Percentiles rank a stretch among this genome's conserved stretches.
These are phyloP conservation scores for Zoysia pacifica DNA, from an alignment of 176 grass and related monocot genomes.

Conservation along the genomic window DNA sequence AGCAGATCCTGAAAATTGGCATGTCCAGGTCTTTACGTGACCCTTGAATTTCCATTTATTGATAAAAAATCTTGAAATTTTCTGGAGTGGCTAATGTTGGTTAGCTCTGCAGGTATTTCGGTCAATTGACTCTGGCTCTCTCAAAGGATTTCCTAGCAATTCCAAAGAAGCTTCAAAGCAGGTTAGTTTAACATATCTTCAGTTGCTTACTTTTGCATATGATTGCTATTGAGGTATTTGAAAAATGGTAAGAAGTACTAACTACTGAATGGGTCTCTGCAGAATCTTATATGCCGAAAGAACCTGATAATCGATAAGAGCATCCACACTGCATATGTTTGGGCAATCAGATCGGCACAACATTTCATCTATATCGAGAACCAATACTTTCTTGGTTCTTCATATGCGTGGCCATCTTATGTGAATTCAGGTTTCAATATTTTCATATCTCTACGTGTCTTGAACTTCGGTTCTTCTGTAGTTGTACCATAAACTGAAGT, in stretches of 20 bases:
- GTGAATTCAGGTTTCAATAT: conserved; percentile 64
- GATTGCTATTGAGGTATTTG: conserved; percentile 15
- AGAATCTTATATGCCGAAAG: conserved; percentile 91
- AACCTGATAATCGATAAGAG: conserved; percentile 92
- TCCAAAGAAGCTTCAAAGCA: conserved; percentile 55
- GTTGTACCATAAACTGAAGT: too few species aligned
- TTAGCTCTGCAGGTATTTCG: conserved; percentile 66
- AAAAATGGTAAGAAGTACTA: conserved; percentile 13
- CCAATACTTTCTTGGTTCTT: conserved; percentile 98
- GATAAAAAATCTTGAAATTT: conserved; percentile 19
- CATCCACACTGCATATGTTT: conserved; percentile 95
- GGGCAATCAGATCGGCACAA: conserved; percentile 92
- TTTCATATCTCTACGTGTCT: not conserved
- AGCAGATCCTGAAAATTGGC: conserved; percentile 82
- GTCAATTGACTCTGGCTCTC: conserved; percentile 94
- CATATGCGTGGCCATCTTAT: conserved; percentile 84
- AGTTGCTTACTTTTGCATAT: conserved; percentile 9
- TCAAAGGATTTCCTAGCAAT: conserved; percentile 83
- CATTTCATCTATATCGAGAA: conserved; percentile 99
- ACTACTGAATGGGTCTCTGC: conserved; percentile 33
- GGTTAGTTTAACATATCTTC: conserved; percentile 49
- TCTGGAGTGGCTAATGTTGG: conserved; percentile 30
- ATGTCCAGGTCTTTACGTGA: conserved; percentile 69
- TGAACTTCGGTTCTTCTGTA: not conserved
- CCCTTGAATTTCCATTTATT: conserved; percentile 29